phyloP scores from a whole-genome alignment of 2,329 filamentous ascomycete species.

The Penicillium palitans region DNA sequence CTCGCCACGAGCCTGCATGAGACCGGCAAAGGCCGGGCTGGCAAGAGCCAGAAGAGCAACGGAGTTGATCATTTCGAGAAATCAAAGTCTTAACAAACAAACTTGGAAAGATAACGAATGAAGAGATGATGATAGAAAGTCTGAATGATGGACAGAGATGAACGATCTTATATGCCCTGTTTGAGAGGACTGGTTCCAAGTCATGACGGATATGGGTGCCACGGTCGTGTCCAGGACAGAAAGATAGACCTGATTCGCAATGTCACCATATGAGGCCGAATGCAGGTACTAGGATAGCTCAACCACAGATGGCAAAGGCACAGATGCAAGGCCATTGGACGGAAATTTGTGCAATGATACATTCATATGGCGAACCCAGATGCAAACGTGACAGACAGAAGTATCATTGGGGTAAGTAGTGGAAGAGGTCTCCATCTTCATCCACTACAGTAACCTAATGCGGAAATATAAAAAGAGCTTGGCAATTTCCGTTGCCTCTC shows the following conservation, averaged over 20 bases:
- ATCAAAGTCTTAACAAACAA: slow-evolving; percentile 18
- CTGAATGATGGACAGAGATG: slow-evolving; percentile 6
- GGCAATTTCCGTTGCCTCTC: neutral
- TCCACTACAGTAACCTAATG: slow-evolving; percentile 18
- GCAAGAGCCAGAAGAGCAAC: slow-evolving; percentile 39
- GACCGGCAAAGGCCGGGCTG: slow-evolving; percentile 38
- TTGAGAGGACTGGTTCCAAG: slow-evolving; percentile 1
- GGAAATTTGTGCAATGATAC: slow-evolving; percentile 18
- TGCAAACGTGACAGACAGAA: slow-evolving; percentile 32
- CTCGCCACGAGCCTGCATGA: slow-evolving; percentile 31
- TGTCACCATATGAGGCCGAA: slow-evolving; percentile 20
- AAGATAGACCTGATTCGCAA: slow-evolving; percentile 26
- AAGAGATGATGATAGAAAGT: slow-evolving; percentile 17
- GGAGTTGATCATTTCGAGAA: slow-evolving; percentile 39
- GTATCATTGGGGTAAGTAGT: slow-evolving; percentile 26
- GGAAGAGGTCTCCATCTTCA: slow-evolving; percentile 9
- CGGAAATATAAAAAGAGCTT: slow-evolving; percentile 13
- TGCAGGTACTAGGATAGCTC: slow-evolving; percentile 14
- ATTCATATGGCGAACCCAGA: slow-evolving; percentile 13
- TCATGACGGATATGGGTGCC: slow-evolving; percentile 25
- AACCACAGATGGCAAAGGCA: slow-evolving; percentile 25
- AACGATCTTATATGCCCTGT: slow-evolving; percentile 31
- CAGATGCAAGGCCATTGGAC: slow-evolving; percentile 15
- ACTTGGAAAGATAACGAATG: slow-evolving; percentile 26
- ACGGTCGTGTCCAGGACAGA: slow-evolving; percentile 31